Evolutionary conservation across 768 basidiomycete genomes (phyloP).

Genomic region (Holtermanniella nyarrowii): DNA sequence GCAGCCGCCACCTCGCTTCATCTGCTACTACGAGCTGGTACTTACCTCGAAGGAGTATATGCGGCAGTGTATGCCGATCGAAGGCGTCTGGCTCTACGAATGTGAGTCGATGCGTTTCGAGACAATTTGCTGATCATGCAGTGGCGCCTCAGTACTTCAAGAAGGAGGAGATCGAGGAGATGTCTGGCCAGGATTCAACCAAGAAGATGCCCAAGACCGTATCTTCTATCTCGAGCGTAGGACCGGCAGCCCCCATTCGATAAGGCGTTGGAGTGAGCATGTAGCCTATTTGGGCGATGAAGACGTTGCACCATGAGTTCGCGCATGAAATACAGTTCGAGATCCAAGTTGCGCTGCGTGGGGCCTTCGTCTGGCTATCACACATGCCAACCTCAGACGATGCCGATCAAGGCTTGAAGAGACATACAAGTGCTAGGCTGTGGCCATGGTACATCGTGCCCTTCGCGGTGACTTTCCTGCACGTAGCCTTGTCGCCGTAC

Average conservation of each 20-base stretch:
- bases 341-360: too few species aligned
- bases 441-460: slow-evolving; percentile 10
- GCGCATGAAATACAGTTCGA: too few species aligned
- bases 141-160: slow-evolving; percentile 98
- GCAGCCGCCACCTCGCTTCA: slow-evolving; percentile 81
- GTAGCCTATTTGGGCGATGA: too few species aligned
- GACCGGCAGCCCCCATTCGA: slow-evolving; percentile 16
- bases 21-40: slow-evolving; percentile 93
- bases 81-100: slow-evolving; percentile 86
- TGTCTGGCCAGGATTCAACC: slow-evolving; percentile 25
- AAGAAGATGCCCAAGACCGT: slow-evolving; percentile 91
- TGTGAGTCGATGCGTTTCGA: slow-evolving; percentile 46
- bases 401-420: too few species aligned
- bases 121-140: slow-evolving; percentile 32
- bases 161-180: slow-evolving; percentile 41
- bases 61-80: slow-evolving; percentile 97
- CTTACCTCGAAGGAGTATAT: slow-evolving; percentile 97
- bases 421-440: too few species aligned
- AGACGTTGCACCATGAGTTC: too few species aligned
- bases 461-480: slow-evolving; percentile 32
- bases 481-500: slow-evolving; percentile 72
- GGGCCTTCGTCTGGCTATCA: too few species aligned
- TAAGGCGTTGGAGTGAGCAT: too few species aligned
- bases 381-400: too few species aligned
- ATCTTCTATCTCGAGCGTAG: slow-evolving; percentile 24